Percentiles rank a stretch among this genome's conserved stretches.
phyloP scores from a whole-genome alignment of 441 rosid genomes.

The Erodium trifolium region DNA sequence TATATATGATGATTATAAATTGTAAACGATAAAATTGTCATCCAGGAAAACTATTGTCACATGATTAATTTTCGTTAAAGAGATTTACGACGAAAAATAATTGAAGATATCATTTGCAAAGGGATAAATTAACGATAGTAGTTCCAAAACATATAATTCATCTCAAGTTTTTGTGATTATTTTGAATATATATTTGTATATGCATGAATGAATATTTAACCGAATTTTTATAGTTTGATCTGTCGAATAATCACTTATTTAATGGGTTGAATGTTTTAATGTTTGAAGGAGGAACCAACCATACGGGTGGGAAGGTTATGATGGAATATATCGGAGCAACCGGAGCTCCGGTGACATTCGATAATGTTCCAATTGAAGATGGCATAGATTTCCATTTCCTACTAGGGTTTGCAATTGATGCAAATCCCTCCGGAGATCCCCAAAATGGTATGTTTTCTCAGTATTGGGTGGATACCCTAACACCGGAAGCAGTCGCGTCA shows the following conservation, averaged over 20 bases:
- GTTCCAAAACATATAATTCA: too few relatives aligned
- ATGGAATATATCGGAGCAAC: slow-evolving; percentile 63
- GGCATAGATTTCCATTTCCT: slow-evolving; percentile 42
- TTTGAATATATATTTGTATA: too few relatives aligned
- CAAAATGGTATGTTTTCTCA: slow-evolving; percentile 39
- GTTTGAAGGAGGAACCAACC: background rate
- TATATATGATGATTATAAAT: too few relatives aligned
- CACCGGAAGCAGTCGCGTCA: slow-evolving; percentile 26
- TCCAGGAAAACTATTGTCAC: too few relatives aligned
- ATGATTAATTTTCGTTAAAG: too few relatives aligned
- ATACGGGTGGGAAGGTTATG: slow-evolving; percentile 48
- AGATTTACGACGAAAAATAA: too few relatives aligned
- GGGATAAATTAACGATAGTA: too few relatives aligned
- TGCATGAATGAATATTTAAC: too few relatives aligned
- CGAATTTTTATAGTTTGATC: background rate
- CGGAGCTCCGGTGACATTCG: slow-evolving; percentile 30
- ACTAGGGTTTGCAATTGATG: slow-evolving; percentile 40
- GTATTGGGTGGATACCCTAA: slow-evolving; percentile 32
- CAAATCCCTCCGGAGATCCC: slow-evolving; percentile 29
- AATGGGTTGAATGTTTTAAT: background rate
- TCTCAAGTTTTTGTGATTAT: too few relatives aligned
- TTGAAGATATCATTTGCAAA: too few relatives aligned
- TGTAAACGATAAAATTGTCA: too few relatives aligned
- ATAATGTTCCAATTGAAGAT: slow-evolving; percentile 27
- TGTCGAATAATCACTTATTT: background rate